A percentile compares a stretch with the other conserved stretches of the same genome.
These are phyloP conservation scores for Globisporangium nagaii DNA, from an alignment of 352 stramenopile species.

Conservation along the genomic window DNA sequence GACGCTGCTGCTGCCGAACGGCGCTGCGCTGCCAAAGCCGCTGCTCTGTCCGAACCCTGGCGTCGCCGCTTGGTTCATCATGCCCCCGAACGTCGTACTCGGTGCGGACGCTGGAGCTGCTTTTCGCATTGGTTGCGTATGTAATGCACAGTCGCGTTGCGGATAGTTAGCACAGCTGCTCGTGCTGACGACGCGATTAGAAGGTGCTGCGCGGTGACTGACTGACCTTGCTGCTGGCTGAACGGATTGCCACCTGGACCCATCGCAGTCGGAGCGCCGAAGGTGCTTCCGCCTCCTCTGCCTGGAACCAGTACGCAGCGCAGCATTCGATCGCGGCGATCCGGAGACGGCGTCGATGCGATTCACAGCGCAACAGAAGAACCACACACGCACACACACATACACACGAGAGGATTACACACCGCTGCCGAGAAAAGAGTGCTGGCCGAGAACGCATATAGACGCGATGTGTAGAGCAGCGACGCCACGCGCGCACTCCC, in stretches of 20 bases:
- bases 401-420: not conserved
- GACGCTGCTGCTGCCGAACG: not conserved
- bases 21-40: slow-evolving; percentile 1
- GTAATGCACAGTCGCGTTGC: no score
- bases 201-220: not conserved
- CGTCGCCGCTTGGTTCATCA: not conserved
- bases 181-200: no score
- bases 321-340: not conserved
- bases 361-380: no score
- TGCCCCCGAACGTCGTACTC: slow-evolving; percentile 27
- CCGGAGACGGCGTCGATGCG: not conserved
- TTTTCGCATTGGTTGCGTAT: not conserved
- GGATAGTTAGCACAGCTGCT: not conserved
- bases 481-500: no score
- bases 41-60: slow-evolving; percentile 32
- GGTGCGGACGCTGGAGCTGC: slow-evolving; percentile 1
- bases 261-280: slow-evolving; percentile 1
- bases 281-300: not conserved
- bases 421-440: not conserved
- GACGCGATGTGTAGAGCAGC: no score
- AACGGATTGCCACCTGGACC: slow-evolving; percentile 25
- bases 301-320: not conserved
- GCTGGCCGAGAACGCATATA: no score
- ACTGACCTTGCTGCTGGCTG: slow-evolving; percentile 30
- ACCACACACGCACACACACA: not conserved